phyloP scores from a whole-genome alignment of 768 basidiomycete genomes.

The Dendrothele bispora region DNA sequence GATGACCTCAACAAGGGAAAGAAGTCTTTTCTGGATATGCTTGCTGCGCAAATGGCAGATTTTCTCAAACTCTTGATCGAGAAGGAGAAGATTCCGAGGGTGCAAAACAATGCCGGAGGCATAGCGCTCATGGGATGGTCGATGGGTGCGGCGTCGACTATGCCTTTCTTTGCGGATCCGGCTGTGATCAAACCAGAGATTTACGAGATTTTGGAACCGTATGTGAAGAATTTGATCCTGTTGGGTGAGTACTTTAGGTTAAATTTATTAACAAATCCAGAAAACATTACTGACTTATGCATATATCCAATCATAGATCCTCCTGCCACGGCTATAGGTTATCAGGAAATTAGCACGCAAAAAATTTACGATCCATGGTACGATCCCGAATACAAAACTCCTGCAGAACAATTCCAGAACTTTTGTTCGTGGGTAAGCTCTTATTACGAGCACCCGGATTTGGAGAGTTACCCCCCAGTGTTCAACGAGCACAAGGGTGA shows the following conservation, averaged over 20 bases:
- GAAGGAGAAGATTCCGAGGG: conserved; percentile 23
- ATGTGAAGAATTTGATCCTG: conserved; percentile 30
- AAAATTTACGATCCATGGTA: conserved; percentile 21
- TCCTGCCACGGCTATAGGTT: conserved; percentile 27
- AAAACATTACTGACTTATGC: not conserved
- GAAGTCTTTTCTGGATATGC: conserved; percentile 24
- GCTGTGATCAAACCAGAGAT: conserved; percentile 18
- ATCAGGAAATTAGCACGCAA: conserved; percentile 17
- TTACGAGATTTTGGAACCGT: conserved; percentile 25
- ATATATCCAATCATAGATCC: conserved; percentile 32
- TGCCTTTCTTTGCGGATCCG: conserved; percentile 28
- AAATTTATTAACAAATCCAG: conserved; percentile 4
- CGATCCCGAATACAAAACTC: conserved; percentile 20
- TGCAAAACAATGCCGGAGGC: conserved; percentile 31
- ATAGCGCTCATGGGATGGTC: conserved; percentile 41
- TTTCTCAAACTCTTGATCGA: conserved; percentile 30
- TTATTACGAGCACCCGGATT: conserved; percentile 25
- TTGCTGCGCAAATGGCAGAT: conserved; percentile 22
- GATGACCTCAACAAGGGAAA: conserved; percentile 25
- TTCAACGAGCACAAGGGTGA: not conserved
- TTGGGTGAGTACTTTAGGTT: conserved; percentile 36
- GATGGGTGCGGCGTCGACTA: conserved; percentile 27
- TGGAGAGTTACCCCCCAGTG: conserved; percentile 18
- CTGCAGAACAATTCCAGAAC: conserved; percentile 20
- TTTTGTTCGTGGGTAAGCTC: conserved; percentile 29